These are phyloP conservation scores for Starmerella vaccinii DNA, from an alignment of 805 yeast species.

Conservation along the genomic window DNA sequence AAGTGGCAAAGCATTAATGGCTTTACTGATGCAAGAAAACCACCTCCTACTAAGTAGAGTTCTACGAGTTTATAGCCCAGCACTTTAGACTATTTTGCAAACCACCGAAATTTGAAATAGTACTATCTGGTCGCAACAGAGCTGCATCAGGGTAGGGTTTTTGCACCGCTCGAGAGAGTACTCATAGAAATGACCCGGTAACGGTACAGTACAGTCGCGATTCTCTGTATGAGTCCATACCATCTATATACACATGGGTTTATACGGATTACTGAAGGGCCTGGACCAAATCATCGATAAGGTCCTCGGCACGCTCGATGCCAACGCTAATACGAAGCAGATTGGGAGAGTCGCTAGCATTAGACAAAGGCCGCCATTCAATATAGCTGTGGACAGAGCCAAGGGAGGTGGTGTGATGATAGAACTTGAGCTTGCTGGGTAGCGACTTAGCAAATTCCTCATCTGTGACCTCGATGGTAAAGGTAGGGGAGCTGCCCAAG, in stretches of 20 bases:
- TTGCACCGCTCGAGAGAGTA: not conserved
- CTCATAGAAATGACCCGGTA: too few relatives aligned
- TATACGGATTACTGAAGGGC: constrained; percentile 42
- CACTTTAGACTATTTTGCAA: too few relatives aligned
- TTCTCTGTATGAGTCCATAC: too few relatives aligned
- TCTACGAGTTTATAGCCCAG: too few relatives aligned
- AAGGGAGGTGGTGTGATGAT: constrained; percentile 79
- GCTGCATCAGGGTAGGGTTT: too few relatives aligned
- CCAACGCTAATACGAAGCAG: constrained; percentile 77
- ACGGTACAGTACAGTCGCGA: too few relatives aligned
- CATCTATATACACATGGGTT: too few relatives aligned
- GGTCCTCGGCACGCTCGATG: constrained; percentile 72
- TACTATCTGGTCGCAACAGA: too few relatives aligned
- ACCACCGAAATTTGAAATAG: too few relatives aligned
- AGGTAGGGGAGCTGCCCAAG: constrained; percentile 86
- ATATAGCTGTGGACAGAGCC: constrained; percentile 82
- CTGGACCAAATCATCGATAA: constrained; percentile 57
- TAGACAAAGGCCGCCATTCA: constrained; percentile 79
- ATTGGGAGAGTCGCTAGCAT: constrained; percentile 71
- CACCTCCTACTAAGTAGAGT: too few relatives aligned
- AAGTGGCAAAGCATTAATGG: too few relatives aligned
- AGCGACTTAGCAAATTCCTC: constrained; percentile 64
- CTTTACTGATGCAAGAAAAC: too few relatives aligned
- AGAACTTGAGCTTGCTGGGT: constrained; percentile 61
- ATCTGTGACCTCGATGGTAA: constrained; percentile 74